A percentile compares a stretch with the other conserved stretches of the same genome.
phyloP scores from a whole-genome alignment of 305 asterid species.

The Solanum chacoense region DNA sequence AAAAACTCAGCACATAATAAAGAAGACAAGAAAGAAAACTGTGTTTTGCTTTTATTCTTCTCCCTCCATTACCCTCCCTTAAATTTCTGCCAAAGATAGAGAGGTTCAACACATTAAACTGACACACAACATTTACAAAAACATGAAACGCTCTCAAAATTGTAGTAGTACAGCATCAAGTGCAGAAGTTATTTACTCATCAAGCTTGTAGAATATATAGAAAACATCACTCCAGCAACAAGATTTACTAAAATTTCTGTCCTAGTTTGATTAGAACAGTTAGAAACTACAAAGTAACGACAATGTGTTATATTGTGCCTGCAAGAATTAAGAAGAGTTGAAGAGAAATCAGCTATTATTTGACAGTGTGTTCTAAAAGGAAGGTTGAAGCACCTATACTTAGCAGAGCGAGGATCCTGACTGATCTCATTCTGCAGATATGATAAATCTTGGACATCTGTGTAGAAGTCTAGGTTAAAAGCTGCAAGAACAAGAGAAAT shows the following conservation, averaged over 20 bases:
- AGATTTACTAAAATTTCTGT: background rate
- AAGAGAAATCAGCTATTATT: background rate
- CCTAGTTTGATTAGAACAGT: background rate
- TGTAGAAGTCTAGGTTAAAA: conserved; percentile 92
- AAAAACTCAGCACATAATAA: background rate
- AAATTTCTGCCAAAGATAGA: background rate
- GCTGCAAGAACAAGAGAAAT: conserved; percentile 42
- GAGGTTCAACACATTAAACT: background rate
- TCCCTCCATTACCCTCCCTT: background rate
- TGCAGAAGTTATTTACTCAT: background rate
- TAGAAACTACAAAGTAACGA: background rate
- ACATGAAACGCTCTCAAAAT: background rate
- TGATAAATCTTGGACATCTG: conserved; percentile 81
- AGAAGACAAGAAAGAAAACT: background rate
- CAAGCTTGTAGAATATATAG: background rate
- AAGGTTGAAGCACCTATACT: conserved; percentile 43
- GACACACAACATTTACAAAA: background rate
- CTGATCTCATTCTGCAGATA: conserved; percentile 74
- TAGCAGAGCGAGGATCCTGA: conserved; percentile 84
- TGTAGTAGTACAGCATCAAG: background rate
- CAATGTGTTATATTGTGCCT: background rate
- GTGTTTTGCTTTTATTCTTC: background rate
- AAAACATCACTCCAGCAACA: background rate
- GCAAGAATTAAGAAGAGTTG: background rate
- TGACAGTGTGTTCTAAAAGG: background rate